Evolutionary conservation across 2,329 filamentous ascomycete genomes (phyloP).

Genomic region (Sclerotinia trifoliorum): DNA sequence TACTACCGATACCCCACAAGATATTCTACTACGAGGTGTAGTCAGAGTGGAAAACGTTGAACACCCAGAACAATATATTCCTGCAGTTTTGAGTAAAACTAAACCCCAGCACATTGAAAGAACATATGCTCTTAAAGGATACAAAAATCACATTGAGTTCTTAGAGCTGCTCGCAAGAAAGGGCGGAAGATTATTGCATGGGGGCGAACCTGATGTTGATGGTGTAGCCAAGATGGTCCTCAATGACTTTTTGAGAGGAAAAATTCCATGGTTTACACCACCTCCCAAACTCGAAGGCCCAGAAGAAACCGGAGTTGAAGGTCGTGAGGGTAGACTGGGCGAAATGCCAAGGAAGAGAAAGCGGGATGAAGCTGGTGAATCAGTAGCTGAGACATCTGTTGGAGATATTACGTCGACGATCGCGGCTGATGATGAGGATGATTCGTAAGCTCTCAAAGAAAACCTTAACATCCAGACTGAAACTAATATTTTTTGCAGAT

Average conservation of each 20-base stretch:
- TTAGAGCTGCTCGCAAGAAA: conserved; percentile 85
- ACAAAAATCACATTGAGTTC: conserved; percentile 75
- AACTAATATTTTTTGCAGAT: conserved; percentile 34
- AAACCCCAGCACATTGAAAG: conserved; percentile 86
- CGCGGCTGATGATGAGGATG: conserved; percentile 32
- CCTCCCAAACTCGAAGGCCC: conserved; percentile 61
- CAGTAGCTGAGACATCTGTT: conserved; percentile 44
- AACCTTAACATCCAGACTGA: background rate
- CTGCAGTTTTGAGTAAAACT: conserved; percentile 74
- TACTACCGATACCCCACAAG: conserved; percentile 76
- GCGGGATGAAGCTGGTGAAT: conserved; percentile 56
- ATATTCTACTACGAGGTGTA: conserved; percentile 86
- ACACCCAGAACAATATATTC: conserved; percentile 93
- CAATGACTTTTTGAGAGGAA: conserved; percentile 93
- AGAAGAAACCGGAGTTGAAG: conserved; percentile 56
- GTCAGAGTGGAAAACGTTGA: conserved; percentile 95
- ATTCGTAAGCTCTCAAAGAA: conserved; percentile 13
- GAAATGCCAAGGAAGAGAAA: conserved; percentile 86
- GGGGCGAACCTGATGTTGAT: conserved; percentile 92
- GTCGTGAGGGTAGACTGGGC: conserved; percentile 74
- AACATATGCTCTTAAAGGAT: conserved; percentile 85
- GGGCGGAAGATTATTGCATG: conserved; percentile 79
- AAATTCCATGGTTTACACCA: conserved; percentile 93
- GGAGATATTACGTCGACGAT: conserved; percentile 40
- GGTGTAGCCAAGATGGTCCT: conserved; percentile 95